Base-by-base conservation (phyloP, 1,139 yeast species). In the Groenewaldozyma sp. region DNA sequence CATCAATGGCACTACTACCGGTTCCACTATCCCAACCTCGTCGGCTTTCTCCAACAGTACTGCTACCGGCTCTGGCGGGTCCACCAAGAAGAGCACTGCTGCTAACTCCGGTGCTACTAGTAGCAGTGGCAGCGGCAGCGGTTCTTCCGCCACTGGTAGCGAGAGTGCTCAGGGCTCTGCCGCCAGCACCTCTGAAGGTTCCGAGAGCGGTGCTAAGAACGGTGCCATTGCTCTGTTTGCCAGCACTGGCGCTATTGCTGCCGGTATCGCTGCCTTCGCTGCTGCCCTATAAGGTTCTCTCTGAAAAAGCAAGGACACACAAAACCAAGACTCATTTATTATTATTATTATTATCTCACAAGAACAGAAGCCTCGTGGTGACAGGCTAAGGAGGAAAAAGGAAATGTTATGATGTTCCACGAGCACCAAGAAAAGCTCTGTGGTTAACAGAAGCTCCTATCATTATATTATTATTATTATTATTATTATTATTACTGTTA, bases 221-320 rank as follows among this genome's bases (percentile, higher is more conserved):
- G 48, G 42, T 24, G 51, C 51, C 29, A 43, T 45, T 44, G 44
- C 40, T 34, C 45, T 41, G 29, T 38, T 43, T 28, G 29, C 43
- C 31, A 45, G 42, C 41, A 31, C 48, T 31, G 35, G 39, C 29
- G 49, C 44, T 28, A 43, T 52, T 34, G 49, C 47, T 32, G 58
- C 48, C 36, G 56, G 50, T 27, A 34, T 53, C 21, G 58, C 47
- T 22, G 51, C 49, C 24, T 50, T 47, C 21, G 47, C 46, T 22
- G 37, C 49, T 39, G 54, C 55, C 32, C 44, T 54, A 26, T 45
- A 49, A 29, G 17, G n/a, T n/a, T n/a, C n/a, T n/a, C n/a, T n/a
- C n/a, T n/a, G n/a, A n/a, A n/a, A n/a, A n/a, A n/a, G n/a, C n/a
- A n/a, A n/a, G n/a, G n/a, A n/a, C n/a, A n/a, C n/a, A n/a, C n/a